Percentiles rank a stretch among this genome's conserved stretches.
Evolutionary conservation across 208 protist species (phyloP).

Genomic region (Acanthamoeba culbertsoni): DNA sequence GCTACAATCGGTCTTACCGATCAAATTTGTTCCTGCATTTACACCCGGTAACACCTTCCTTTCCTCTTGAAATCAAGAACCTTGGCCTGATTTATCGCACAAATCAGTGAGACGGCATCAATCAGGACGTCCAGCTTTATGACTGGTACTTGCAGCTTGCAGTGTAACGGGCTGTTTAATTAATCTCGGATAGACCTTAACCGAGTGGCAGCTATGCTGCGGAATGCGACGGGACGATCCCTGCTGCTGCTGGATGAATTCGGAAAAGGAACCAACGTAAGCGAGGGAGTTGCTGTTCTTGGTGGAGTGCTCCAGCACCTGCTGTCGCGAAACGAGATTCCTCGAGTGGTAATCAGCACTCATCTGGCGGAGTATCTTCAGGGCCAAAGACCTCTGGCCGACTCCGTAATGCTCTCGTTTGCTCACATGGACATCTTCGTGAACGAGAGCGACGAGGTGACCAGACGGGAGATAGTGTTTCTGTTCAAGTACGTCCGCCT

Average conservation of each 20-base stretch:
- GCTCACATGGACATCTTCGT: conserved; percentile 44
- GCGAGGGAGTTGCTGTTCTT: not conserved
- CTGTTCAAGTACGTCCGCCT: conserved; percentile 14
- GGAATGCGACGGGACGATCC: conserved; percentile 68
- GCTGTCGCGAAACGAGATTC: not conserved
- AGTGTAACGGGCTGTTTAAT: not conserved
- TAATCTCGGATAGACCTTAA: conserved; percentile 57
- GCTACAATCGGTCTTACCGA: conserved; percentile 75
- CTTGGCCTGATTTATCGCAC: not conserved
- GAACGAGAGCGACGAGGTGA: not conserved
- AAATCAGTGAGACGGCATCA: conserved; percentile 25
- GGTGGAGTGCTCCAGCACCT: not conserved
- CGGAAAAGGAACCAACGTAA: conserved; percentile 84
- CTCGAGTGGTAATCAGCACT: not conserved
- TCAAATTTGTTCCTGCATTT: conserved; percentile 77
- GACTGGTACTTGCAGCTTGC: conserved; percentile 29
- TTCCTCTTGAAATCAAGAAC: not conserved
- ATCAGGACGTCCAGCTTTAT: conserved; percentile 28
- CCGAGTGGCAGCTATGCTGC: conserved; percentile 74
- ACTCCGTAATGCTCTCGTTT: not conserved
- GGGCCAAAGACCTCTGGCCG: not conserved
- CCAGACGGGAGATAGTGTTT: not conserved
- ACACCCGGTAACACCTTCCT: conserved; percentile 3
- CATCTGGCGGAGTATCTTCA: conserved; percentile 20
- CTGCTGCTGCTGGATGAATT: conserved; percentile 94